phyloP scores from a whole-genome alignment of 495 filamentous ascomycete genomes.

The Schizothecium vesticola region DNA sequence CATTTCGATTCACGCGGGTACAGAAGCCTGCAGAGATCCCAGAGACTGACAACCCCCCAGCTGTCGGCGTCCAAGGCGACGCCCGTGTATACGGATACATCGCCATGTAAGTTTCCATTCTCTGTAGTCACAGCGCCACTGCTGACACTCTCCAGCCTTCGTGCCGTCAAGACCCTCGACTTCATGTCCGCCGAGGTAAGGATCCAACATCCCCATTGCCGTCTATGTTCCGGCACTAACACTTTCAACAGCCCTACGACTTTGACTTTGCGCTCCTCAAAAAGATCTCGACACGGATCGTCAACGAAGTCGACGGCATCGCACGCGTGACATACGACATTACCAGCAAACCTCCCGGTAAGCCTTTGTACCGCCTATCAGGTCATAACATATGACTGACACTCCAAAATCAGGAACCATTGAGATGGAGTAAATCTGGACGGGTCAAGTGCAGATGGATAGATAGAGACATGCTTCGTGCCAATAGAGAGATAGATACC shows the following conservation, averaged over 20 bases:
- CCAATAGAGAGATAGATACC: neutral
- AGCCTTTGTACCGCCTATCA: neutral
- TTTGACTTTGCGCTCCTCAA: slow-evolving; percentile 65
- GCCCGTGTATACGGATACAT: slow-evolving; percentile 55
- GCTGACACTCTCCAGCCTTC: slow-evolving; percentile 32
- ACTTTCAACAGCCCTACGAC: slow-evolving; percentile 41
- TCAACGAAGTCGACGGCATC: slow-evolving; percentile 75
- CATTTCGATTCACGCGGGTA: neutral
- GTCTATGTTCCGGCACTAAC: neutral
- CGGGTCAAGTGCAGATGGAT: neutral
- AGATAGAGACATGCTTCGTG: neutral
- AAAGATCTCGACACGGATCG: slow-evolving; percentile 64
- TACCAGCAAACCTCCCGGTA: slow-evolving; percentile 74
- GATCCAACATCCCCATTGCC: neutral
- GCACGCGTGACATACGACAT: slow-evolving; percentile 48
- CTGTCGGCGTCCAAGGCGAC: slow-evolving; percentile 46
- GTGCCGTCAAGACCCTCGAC: slow-evolving; percentile 72
- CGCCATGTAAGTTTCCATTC: slow-evolving; percentile 8
- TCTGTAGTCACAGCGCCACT: neutral
- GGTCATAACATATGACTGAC: neutral
- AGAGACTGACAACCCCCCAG: neutral
- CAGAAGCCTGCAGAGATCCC: neutral
- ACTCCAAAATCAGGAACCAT: neutral
- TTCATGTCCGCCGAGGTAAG: slow-evolving; percentile 63
- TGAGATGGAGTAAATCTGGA: slow-evolving; percentile 8